Conservation (phyloP, 2,329 filamentous ascomycete species). For the Trichoderma breve region DNA sequence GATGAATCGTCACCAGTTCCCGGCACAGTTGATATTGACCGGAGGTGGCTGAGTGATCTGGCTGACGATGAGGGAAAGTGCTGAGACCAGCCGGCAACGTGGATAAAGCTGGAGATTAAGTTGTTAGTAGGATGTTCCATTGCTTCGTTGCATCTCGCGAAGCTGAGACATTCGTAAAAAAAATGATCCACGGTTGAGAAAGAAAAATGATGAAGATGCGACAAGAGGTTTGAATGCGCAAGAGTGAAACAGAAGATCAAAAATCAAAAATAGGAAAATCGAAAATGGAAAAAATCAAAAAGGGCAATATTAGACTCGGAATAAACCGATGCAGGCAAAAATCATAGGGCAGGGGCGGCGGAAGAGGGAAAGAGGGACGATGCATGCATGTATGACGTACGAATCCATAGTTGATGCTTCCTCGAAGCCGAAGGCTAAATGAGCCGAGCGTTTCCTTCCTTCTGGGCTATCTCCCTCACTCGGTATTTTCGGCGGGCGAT, state of each 20-base stretch:
- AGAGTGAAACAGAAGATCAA: not conserved
- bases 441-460: slow-evolving; percentile 10
- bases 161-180: not conserved
- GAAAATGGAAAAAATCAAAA: not conserved
- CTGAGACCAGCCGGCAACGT: slow-evolving; percentile 53
- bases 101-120: slow-evolving; percentile 47
- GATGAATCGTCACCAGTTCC: slow-evolving; percentile 33
- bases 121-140: slow-evolving; percentile 21
- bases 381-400: slow-evolving; percentile 28
- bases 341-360: not conserved
- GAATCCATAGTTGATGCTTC: slow-evolving; percentile 30
- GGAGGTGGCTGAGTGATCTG: slow-evolving; percentile 48
- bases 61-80: slow-evolving; percentile 34
- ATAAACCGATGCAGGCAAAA: slow-evolving; percentile 2
- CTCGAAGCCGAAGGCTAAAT: not conserved
- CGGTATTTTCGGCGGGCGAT: not conserved
- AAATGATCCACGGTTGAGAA: not conserved
- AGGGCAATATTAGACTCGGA: not conserved
- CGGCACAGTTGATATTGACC: slow-evolving; percentile 51
- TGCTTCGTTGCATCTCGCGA: not conserved
- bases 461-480: not conserved
- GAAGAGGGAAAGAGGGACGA: slow-evolving; percentile 8
- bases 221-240: not conserved
- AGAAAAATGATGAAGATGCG: not conserved
- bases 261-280: not conserved